Base-by-base conservation (phyloP, 768 basidiomycete genomes). In the Pholiota conissans region DNA sequence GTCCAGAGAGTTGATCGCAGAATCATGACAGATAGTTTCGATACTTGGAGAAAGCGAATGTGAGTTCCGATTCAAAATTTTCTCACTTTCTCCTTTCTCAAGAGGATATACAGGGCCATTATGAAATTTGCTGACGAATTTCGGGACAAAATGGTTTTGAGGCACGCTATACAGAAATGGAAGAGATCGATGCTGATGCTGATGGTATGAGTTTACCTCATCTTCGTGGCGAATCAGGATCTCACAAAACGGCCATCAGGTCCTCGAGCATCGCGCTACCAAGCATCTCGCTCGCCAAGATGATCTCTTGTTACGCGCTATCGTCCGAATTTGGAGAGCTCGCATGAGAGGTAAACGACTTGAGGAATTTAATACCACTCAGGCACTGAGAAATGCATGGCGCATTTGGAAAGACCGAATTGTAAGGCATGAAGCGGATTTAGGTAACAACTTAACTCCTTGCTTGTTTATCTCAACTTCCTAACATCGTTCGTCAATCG, bases 21-120 rank as follows among this genome's bases (percentile, higher is more conserved):
- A 56, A 69, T 89, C 35, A 71, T 84, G 62, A 71, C 72, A 10
- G 73, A 74, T 39, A 72, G 74, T 4, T 71, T 91, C 65, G 71
- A 76, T 50, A 59, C 67, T 18, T 93, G 91, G 91, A 83, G 79
- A 60, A 74, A 69, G 40, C 74, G 77, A 58, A 69, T 77, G 89
- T 89, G 63, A 67, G 85, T 73, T 3, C 28, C 16, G 24, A 39
- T 10, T 34, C 37, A n/a, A 35, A 14, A n/a, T n/a, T n/a, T n/a
- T n/a, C n/a, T 40, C 26, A 9, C 14, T 22, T 39, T 16, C 35
- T 42, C 18, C 20, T 52, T 52, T 32, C 30, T 32, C 30, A 32
- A 32, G 13, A 4, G 40, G 30, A 8, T 27, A 27, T 16, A 20
- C 34, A 62, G 63, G 50, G 55, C 16, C 9, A 26, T 60, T 26